Percentiles rank a stretch among this genome's conserved stretches.
phyloP scores from a whole-genome alignment of 129 eudicot species.

The Tagetes erecta region DNA sequence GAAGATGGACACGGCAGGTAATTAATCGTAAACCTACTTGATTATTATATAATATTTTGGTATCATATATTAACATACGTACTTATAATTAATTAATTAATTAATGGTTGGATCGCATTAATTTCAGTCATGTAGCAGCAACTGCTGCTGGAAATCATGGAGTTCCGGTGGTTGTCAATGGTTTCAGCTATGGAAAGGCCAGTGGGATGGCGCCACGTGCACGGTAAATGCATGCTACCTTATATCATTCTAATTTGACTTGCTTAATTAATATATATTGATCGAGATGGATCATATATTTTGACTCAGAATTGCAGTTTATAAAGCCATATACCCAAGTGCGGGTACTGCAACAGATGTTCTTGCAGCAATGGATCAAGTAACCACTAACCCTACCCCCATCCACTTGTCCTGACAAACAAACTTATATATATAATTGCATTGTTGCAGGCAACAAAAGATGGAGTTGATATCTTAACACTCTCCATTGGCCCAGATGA shows the following conservation, averaged over 20 bases:
- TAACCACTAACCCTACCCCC: conserved; percentile 31
- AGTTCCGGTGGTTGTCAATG: conserved; percentile 90
- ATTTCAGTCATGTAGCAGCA: conserved; percentile 89
- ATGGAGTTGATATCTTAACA: conserved; percentile 82
- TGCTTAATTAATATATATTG: background rate
- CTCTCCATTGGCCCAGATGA: conserved; percentile 88
- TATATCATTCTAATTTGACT: conserved; percentile 17
- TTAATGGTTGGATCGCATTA: conserved; percentile 5
- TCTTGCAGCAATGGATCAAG: conserved; percentile 94
- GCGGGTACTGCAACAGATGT: conserved; percentile 82
- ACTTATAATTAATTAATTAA: background rate
- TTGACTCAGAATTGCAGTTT: conserved; percentile 82
- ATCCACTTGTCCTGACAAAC: background rate
- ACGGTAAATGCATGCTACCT: conserved; percentile 38
- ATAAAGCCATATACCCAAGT: conserved; percentile 90
- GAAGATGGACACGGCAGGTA: conserved; percentile 98
- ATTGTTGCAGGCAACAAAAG: conserved; percentile 69
- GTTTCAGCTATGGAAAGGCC: conserved; percentile 79
- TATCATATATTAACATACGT: too few species aligned
- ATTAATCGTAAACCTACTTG: background rate
- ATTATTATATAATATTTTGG: too few species aligned
- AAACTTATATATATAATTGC: background rate
- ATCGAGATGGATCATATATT: background rate
- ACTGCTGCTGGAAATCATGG: conserved; percentile 92
- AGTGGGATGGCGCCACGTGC: conserved; percentile 99